Evolutionary conservation across 2,329 filamentous ascomycete species (phyloP).

Genomic region (Thelonectria blattea): DNA sequence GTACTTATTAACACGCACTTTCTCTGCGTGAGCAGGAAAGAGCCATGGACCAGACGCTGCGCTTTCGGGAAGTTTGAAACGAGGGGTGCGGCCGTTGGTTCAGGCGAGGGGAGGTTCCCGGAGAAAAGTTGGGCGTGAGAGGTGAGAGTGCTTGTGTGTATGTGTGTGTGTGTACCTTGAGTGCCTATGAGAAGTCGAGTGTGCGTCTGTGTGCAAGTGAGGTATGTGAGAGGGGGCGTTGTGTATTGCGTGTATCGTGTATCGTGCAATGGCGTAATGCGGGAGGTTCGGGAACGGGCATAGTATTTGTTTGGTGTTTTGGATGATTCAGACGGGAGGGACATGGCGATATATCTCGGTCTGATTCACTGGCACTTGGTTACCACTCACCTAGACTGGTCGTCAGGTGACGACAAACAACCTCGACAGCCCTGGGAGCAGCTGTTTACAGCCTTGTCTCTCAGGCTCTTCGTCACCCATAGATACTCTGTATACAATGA

Average conservation of each 20-base stretch:
- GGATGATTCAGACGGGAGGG: not conserved
- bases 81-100: not conserved
- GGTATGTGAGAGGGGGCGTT: not conserved
- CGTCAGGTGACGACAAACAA: too few species aligned
- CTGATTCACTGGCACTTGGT: not conserved
- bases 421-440: too few species aligned
- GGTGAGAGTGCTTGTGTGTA: too few species aligned
- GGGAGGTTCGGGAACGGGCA: slow-evolving; percentile 1
- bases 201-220: too few species aligned
- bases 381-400: not conserved
- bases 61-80: slow-evolving; percentile 18
- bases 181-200: too few species aligned
- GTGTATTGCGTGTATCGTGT: not conserved
- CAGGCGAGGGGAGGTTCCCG: not conserved
- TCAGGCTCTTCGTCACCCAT: too few species aligned
- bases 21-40: slow-evolving; percentile 14
- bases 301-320: not conserved
- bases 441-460: too few species aligned
- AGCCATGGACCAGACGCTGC: not conserved
- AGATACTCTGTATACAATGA: too few species aligned
- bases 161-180: too few species aligned
- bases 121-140: not conserved
- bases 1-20: too few species aligned
- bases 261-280: not conserved
- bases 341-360: not conserved